Evolutionary conservation across 352 stramenopile genomes (phyloP).

Genomic region (Phytopythium vexans): DNA sequence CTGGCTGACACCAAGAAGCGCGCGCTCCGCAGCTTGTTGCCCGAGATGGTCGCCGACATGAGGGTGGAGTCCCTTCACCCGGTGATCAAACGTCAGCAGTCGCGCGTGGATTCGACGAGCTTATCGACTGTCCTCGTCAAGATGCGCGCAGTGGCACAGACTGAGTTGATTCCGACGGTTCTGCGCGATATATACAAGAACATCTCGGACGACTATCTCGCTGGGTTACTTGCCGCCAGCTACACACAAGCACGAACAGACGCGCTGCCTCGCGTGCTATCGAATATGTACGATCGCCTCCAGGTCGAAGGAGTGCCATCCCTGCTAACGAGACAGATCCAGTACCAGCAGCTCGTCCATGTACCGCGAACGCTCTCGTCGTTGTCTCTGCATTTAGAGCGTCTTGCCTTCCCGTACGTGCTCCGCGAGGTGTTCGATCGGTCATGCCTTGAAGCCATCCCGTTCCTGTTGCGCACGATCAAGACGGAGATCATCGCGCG

Average conservation of each 20-base stretch:
- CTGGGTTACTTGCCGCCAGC: conserved; percentile 15
- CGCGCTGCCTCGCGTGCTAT: conserved; percentile 55
- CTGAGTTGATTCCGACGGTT: conserved; percentile 56
- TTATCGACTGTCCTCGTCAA: conserved; percentile 43
- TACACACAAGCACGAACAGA: conserved; percentile 24
- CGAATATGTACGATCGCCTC: conserved; percentile 42
- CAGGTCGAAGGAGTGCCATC: conserved; percentile 47
- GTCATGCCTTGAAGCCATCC: conserved; percentile 58
- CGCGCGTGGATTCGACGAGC: conserved; percentile 38
- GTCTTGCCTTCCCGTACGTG: conserved; percentile 59
- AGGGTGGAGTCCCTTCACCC: conserved; percentile 30
- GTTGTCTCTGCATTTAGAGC: conserved; percentile 34
- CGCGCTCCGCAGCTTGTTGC: conserved; percentile 41
- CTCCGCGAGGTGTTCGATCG: conserved; percentile 55
- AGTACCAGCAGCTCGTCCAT: conserved; percentile 33
- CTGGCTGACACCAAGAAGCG: conserved; percentile 60
- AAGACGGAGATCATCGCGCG: conserved; percentile 55
- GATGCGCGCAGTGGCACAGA: conserved; percentile 46
- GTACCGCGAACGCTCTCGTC: conserved; percentile 49
- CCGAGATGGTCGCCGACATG: conserved; percentile 25
- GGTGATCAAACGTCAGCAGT: conserved; percentile 37
- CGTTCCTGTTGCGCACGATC: conserved; percentile 54
- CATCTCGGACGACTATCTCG: conserved; percentile 50
- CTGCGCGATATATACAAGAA: conserved; percentile 57
- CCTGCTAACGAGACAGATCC: conserved; percentile 39